A percentile compares a stretch with the other conserved stretches of the same genome.
These are phyloP conservation scores for Hirsutella thompsonii DNA, from an alignment of 2,329 filamentous ascomycete species.

Conservation along the genomic window DNA sequence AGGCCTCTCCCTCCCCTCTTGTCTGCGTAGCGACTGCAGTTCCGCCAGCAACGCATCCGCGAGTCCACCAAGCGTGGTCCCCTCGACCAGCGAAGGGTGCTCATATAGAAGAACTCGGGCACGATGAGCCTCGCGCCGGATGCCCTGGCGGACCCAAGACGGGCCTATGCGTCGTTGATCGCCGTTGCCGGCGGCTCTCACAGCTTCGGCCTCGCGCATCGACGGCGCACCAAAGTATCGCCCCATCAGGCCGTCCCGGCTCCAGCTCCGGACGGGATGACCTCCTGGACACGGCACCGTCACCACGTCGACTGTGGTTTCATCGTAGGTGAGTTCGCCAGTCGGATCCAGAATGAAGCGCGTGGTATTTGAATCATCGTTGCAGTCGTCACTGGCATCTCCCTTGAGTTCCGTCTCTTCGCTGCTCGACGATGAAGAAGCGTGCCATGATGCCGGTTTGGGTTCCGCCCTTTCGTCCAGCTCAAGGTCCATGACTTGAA, in stretches of 20 bases:
- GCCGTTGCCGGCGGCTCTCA: constrained; percentile 4
- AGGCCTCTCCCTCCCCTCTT: constrained; percentile 28
- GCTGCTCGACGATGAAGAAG: not conserved
- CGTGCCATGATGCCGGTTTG: not conserved
- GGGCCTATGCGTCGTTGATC: constrained; percentile 8
- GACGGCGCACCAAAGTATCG: constrained; percentile 30
- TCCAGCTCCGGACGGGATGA: constrained; percentile 40
- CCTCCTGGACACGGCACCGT: constrained; percentile 41
- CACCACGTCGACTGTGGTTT: constrained; percentile 40
- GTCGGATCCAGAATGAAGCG: constrained; percentile 21
- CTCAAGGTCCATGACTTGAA: no score
- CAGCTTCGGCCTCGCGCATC: constrained; percentile 23
- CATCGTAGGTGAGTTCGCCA: constrained; percentile 29
- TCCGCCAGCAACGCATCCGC: constrained; percentile 34
- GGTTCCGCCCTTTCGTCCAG: not conserved
- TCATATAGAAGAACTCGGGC: constrained; percentile 39
- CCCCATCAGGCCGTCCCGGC: constrained; percentile 32
- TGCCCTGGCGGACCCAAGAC: constrained; percentile 40
- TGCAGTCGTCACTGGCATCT: not conserved
- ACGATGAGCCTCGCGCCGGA: constrained; percentile 31
- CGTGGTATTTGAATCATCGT: not conserved
- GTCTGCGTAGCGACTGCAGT: constrained; percentile 20
- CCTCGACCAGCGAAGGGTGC: constrained; percentile 29
- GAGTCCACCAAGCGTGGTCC: constrained; percentile 27
- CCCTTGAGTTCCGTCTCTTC: not conserved